Evolutionary conservation across 345 rosid genomes (phyloP), one percentile per base, ranked within the genome.

Genomic region (Excoecaria cochinchinensis): DNA sequence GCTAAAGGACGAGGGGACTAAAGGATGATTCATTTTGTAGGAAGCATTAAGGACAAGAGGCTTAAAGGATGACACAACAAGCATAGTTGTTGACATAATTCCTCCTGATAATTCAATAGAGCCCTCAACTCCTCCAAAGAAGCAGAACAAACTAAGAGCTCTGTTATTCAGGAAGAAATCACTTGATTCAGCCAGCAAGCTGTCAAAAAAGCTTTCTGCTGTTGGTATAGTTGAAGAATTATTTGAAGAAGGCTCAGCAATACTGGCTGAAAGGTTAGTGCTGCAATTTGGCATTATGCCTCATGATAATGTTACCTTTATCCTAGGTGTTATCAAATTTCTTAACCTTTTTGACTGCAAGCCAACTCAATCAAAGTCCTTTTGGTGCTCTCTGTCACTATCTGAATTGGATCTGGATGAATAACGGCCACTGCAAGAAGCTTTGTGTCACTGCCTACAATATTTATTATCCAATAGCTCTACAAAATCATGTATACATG

Each of bases 221-320:
- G 85, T 90, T 0, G 90, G 91, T 47, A 85, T 89, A 19, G 98
- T 94, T 8, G 98, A 94, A 86, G 98, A 92, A 80, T 85, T 94
- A 21, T 94, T 94, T 67, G 98, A 94, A 84, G 98, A 94, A 87
- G 97, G 97, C 71, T 94, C 97, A 0, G 98, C 97, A 19, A 90
- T 94, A 90, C 93, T 94, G 5, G 89, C 90, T 42, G 98, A 94
- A 85, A 90, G 97, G 98, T 94, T 70, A 66, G 81, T 72, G 14
- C 62, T 81, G 40, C 21, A 36, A 46, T 53, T 42, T 24, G 57
- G 48, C 52, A 44, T 72, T 46, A 31, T 31, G 31, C 31, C 31
- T 31, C 31, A 2, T 31, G 31, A 31, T 31, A 31, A 31, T 31
- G 31, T 31, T 31, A 31, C 31, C 31, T 31, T 2, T 31, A 31